Evolutionary conservation across 768 basidiomycete species (phyloP), one percentile per base, ranked within the genome.

Genomic region (Phlebiopsis flavidoalba): DNA sequence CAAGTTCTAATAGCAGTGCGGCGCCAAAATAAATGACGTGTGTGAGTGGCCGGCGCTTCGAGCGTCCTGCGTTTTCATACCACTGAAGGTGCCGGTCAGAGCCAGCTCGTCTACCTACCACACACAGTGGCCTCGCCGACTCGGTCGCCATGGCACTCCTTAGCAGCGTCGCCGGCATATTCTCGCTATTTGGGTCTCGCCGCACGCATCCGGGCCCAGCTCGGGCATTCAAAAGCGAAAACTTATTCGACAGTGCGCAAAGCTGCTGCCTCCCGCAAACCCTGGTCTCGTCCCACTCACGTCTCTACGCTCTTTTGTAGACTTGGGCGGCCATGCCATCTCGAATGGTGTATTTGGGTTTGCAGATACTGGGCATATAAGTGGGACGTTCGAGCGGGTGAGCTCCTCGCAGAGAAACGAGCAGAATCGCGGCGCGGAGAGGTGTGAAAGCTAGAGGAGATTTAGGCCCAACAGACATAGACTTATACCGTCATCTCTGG

Each of bases 101-200:
- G 48, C 48, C 48, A n/a, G 48, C 48, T 49, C 24, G n/a, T 49
- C 48, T 11, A 19, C 48, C 24, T 21, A 43, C 12, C 24, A 15
- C 15, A 49, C 48, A 19, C 48, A n/a, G n/a, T 11, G n/a, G n/a
- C 19, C 7, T 12, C 40, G 21, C n/a, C 35, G 12, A 55, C 36
- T 7, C 40, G n/a, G n/a, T 10, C 57, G 64, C 57, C 59, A 91
- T 90, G 86, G 70, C 88, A 46, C 75, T 91, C 69, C 76, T 89
- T 59, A 75, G 83, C 53, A 90, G 83, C 69, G 74, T 93, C 63
- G 72, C 91, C 69, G 90, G 91, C 46, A n/a, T n/a, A n/a, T 91
- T 91, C 74, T 89, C 91, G 2, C 73, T 82, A 59, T 88, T 93
- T 69, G 94, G n/a, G 94, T 47, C 87, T 97, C 60, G 86, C 87